Base-by-base conservation (phyloP, 2,329 filamentous ascomycete genomes). In the Monosporascus sp. region DNA sequence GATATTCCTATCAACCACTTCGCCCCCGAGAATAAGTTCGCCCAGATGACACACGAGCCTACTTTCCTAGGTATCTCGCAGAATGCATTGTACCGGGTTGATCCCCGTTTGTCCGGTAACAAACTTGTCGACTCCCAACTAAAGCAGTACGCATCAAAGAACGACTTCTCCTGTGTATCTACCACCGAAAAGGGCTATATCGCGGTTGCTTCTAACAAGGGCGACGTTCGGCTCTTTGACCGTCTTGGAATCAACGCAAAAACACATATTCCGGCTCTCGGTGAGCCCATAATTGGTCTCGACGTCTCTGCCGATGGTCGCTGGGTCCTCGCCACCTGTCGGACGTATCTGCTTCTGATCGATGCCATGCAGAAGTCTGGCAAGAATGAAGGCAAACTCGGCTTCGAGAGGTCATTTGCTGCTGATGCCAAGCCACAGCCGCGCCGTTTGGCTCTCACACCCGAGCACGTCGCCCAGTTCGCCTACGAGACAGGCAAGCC, bases 131-230 rank as follows among this genome's bases (percentile, higher is more conserved):
- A 97, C 58, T 80, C 87, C 7, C 86, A 97, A 62, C 81, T 97
- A 64, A 97, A 99, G 78, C 93, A 97, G 70, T 99, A 99, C 68
- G 85, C 80, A 14, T 95, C 91, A 64, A 97, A 97, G 81, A 97
- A 97, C 66, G 92, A 96, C 65, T 99, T 99, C 73, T 97, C 92
- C 0, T 88, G 93, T 16, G 81, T 95, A 27, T 91, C 94, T 5
- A 97, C 94, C 0, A 99, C 94, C 0, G 91, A 96, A 66, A 93
- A 97, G 74, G 94, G 94, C 11, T 95, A 97, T 67, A 91, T 99
- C 59, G 94, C 94, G 5, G 92, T 99, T 7, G 93, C 94, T 0
- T 97, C 91, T 51, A 96, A 96, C 76, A 99, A 99, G 77, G 94
- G 94, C 63, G 94, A 99, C 62, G 91, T 99, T 57, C 90, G 94